Evolutionary conservation across 1,284 basidiomycete genomes (phyloP).

Genomic region (Sphagnurus paluster): DNA sequence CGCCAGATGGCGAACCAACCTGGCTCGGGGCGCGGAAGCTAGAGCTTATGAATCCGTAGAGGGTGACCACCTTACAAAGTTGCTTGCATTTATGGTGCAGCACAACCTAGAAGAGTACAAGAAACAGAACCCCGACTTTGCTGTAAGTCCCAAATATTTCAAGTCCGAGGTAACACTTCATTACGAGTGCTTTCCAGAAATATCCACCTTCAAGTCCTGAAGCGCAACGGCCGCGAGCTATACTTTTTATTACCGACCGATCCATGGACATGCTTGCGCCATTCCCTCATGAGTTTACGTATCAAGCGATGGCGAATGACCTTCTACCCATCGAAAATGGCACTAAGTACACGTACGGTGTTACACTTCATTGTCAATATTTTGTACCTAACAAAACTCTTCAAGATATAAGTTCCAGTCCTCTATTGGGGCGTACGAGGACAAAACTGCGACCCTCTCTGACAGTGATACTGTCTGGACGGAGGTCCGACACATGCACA

Average conservation of each 20-base stretch:
- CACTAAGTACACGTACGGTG: conserved; percentile 77
- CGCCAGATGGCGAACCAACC: conserved; percentile 70
- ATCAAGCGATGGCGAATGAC: conserved; percentile 99
- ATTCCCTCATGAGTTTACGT: conserved; percentile 96
- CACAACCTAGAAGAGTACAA: conserved; percentile 83
- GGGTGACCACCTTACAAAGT: conserved; percentile 72
- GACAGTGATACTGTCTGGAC: conserved; percentile 93
- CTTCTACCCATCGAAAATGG: conserved; percentile 88
- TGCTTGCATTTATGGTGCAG: conserved; percentile 85
- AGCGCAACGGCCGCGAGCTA: conserved; percentile 69
- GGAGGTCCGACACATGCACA: conserved; percentile 93
- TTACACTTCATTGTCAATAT: neutral
- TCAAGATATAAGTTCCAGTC: conserved; percentile 86
- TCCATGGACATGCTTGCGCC: conserved; percentile 93
- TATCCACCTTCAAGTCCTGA: conserved; percentile 44
- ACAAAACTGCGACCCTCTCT: conserved; percentile 81
- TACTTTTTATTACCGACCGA: conserved; percentile 92
- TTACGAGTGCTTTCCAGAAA: conserved; percentile 45
- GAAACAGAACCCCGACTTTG: conserved; percentile 83
- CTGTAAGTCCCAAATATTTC: conserved; percentile 44
- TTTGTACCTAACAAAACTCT: conserved; percentile 2
- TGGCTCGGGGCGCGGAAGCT: conserved; percentile 66
- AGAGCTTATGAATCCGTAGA: conserved; percentile 66
- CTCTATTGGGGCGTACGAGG: conserved; percentile 80
- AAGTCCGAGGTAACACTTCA: neutral